Conservation (phyloP, 768 basidiomycete species). For the Lactifluus piperatus region DNA sequence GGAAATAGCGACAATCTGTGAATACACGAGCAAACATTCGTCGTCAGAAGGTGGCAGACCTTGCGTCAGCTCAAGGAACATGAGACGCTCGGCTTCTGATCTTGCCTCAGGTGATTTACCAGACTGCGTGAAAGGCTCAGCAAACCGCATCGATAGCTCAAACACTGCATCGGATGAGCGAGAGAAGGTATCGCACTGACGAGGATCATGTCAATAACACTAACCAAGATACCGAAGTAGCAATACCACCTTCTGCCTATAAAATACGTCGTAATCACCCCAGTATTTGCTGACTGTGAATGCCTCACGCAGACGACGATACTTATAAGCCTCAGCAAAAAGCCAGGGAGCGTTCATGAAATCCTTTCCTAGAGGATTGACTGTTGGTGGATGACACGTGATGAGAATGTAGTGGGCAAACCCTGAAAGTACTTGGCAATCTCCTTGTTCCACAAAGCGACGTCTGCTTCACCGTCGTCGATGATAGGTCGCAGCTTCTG, state of each 20-base stretch:
- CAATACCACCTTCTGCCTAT: conserved; percentile 70
- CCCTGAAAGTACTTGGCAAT: conserved; percentile 93
- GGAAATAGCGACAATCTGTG: neutral
- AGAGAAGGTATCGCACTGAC: conserved; percentile 88
- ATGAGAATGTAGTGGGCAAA: conserved; percentile 23
- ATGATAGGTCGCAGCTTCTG: conserved; percentile 79
- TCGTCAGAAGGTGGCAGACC: conserved; percentile 34
- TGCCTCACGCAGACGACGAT: conserved; percentile 85
- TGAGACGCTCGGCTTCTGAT: conserved; percentile 65
- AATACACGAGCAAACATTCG: conserved; percentile 1
- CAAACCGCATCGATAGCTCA: conserved; percentile 87
- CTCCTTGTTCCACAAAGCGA: conserved; percentile 95
- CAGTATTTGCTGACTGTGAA: conserved; percentile 89
- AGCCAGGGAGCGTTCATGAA: conserved; percentile 97
- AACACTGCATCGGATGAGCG: conserved; percentile 89
- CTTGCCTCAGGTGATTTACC: conserved; percentile 43
- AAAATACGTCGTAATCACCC: conserved; percentile 90
- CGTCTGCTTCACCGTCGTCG: conserved; percentile 87
- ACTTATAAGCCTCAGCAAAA: conserved; percentile 93
- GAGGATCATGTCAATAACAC: neutral
- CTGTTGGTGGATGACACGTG: neutral
- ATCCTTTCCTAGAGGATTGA: conserved; percentile 50
- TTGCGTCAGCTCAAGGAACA: conserved; percentile 92
- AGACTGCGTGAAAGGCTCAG: conserved; percentile 65
- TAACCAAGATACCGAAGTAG: neutral